These are phyloP conservation scores for Castanea crenata DNA, from an alignment of 306 rosid species.

Conservation along the genomic window DNA sequence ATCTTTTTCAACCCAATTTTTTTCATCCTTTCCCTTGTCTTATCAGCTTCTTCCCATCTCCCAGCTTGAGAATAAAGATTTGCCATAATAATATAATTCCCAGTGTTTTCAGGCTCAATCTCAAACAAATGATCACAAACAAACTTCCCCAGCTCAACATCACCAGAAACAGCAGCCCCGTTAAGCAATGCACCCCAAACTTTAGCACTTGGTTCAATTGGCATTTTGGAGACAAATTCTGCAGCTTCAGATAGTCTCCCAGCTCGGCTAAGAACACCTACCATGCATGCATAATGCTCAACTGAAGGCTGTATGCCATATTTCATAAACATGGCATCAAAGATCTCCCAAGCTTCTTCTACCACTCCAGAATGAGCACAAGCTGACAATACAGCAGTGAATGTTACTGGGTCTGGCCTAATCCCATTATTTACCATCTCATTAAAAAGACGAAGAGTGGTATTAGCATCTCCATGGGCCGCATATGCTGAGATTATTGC, in stretches of 20 bases:
- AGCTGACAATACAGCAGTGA: constrained; percentile 65
- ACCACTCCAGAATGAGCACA: constrained; percentile 78
- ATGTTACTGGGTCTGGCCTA: constrained; percentile 75
- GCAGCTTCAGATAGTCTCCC: constrained; percentile 73
- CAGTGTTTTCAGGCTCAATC: constrained; percentile 77
- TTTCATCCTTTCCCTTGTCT: constrained; percentile 63
- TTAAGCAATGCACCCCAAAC: constrained; percentile 90
- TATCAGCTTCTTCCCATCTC: constrained; percentile 77
- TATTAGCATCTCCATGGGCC: constrained; percentile 62
- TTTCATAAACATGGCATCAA: constrained; percentile 42
- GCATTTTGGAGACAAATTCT: constrained; percentile 61
- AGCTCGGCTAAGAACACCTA: constrained; percentile 76
- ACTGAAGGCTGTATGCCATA: constrained; percentile 60
- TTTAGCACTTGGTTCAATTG: constrained; percentile 70
- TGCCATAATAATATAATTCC: constrained; percentile 82
- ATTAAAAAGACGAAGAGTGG: constrained; percentile 50
- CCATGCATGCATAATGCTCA: constrained; percentile 94
- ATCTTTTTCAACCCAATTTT: constrained; percentile 60
- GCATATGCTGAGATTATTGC: constrained; percentile 82
- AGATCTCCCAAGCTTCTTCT: constrained; percentile 78
- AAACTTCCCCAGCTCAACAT: constrained; percentile 69
- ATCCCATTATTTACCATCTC: constrained; percentile 62
- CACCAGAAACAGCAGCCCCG: constrained; percentile 73
- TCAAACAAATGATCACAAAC: constrained; percentile 58
- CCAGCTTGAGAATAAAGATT: constrained; percentile 74